Percentiles rank a stretch among this genome's conserved stretches.
phyloP scores from a whole-genome alignment of 2,329 filamentous ascomycete genomes.

The Berkeleyomyces basicola region DNA sequence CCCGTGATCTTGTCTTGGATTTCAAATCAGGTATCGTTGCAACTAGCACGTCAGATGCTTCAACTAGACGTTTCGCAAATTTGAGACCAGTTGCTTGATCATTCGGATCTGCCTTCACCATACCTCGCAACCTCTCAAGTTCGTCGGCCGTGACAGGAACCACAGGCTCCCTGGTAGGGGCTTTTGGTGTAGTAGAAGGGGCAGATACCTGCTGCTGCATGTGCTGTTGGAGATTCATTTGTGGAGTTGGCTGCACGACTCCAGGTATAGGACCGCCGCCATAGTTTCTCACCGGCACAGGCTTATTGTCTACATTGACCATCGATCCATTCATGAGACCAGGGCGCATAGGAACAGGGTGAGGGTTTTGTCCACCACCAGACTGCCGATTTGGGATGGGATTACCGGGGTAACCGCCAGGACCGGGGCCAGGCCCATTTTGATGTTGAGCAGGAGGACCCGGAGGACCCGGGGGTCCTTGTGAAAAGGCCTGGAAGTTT shows the following conservation, averaged over 20 bases:
- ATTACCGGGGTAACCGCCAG: neutral
- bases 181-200: constrained; percentile 6
- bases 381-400: constrained; percentile 7
- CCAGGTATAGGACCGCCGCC: constrained; percentile 19
- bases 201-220: constrained; percentile 17
- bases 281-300: constrained; percentile 42
- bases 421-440: neutral
- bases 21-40: constrained; percentile 49
- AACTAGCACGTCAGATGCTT: constrained; percentile 65
- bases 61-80: constrained; percentile 69
- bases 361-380: constrained; percentile 22
- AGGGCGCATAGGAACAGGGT: constrained; percentile 45
- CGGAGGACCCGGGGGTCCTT: neutral
- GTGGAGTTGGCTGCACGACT: constrained; percentile 22
- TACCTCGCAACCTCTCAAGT: constrained; percentile 55
- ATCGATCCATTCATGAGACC: constrained; percentile 44
- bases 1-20: constrained; percentile 56
- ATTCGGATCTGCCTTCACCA: constrained; percentile 51
- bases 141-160: constrained; percentile 59
- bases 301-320: constrained; percentile 38
- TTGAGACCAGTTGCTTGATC: constrained; percentile 56
- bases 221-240: constrained; percentile 21
- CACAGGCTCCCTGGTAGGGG: constrained; percentile 18
- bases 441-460: neutral
- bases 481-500: constrained; percentile 9